These are phyloP conservation scores for Fusarium albidum DNA, from an alignment of 2,329 filamentous ascomycete species.

Conservation along the genomic window DNA sequence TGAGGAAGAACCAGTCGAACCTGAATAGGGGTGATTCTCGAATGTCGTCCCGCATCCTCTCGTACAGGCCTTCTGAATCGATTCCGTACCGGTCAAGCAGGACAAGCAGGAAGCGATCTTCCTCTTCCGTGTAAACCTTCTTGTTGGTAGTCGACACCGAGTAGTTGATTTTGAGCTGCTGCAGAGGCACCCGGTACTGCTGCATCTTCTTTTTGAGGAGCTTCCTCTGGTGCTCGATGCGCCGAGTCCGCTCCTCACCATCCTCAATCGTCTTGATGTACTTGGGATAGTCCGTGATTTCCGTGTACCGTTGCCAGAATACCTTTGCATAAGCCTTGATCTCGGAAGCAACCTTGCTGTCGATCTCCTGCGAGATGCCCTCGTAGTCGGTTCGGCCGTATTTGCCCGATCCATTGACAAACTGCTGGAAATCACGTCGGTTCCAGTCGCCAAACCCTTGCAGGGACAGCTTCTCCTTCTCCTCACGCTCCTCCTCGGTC, in stretches of 20 bases:
- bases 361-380: constrained; percentile 86
- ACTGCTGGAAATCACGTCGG: constrained; percentile 96
- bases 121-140: constrained; percentile 98
- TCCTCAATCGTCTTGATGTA: constrained; percentile 90
- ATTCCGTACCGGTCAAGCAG: constrained; percentile 92
- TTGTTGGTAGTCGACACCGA: constrained; percentile 99
- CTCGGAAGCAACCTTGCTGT: constrained; percentile 86
- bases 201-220: constrained; percentile 95
- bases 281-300: constrained; percentile 89
- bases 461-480: constrained; percentile 82
- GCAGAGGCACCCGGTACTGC: constrained; percentile 95
- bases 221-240: constrained; percentile 91
- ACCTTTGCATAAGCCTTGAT: constrained; percentile 92
- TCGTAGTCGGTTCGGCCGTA: constrained; percentile 89
- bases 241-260: constrained; percentile 87
- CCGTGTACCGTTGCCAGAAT: constrained; percentile 95
- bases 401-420: constrained; percentile 93
- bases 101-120: constrained; percentile 94
- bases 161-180: constrained; percentile 99
- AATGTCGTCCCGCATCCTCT: constrained; percentile 96
- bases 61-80: constrained; percentile 88
- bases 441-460: constrained; percentile 96
- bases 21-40: constrained; percentile 93
- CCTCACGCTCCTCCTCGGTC: constrained; percentile 86
- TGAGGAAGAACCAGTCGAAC: constrained; percentile 99